phyloP scores from a whole-genome alignment of 2,329 filamentous ascomycete species.

The Fusarium dlaminii region DNA sequence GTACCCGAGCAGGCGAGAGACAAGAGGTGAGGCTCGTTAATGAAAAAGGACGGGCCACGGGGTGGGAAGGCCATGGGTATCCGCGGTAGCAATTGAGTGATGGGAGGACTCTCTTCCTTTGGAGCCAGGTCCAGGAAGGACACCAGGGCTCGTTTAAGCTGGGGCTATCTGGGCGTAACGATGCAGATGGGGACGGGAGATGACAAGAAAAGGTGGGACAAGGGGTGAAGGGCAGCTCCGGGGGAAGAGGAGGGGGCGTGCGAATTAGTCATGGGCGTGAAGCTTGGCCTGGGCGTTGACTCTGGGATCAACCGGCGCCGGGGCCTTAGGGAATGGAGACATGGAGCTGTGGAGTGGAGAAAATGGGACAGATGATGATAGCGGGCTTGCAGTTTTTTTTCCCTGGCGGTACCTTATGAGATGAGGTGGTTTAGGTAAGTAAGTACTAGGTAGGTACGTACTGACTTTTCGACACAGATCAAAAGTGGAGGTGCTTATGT shows the following conservation, averaged over 20 bases:
- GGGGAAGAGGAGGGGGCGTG: constrained; percentile 24
- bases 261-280: background rate
- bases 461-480: background rate
- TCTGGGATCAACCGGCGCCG: constrained; percentile 13
- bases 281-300: background rate
- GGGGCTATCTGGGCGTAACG: constrained; percentile 26
- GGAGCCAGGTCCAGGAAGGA: background rate
- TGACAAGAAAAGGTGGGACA: constrained; percentile 38
- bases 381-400: constrained; percentile 22
- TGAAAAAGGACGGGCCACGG: constrained; percentile 10
- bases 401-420: background rate
- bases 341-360: constrained; percentile 31
- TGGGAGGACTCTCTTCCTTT: constrained; percentile 2
- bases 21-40: constrained; percentile 29
- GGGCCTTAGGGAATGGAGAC: constrained; percentile 17
- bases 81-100: constrained; percentile 10
- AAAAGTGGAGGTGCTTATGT: background rate
- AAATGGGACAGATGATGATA: constrained; percentile 34
- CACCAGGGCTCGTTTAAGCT: constrained; percentile 10
- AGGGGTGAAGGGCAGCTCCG: constrained; percentile 16
- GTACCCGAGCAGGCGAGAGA: constrained; percentile 4
- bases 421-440: constrained; percentile 7
- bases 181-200: constrained; percentile 36
- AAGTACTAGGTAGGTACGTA: constrained; percentile 7
- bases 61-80: constrained; percentile 17